Conservation (phyloP, 768 basidiomycete species). For the Amanita brunnescens region DNA sequence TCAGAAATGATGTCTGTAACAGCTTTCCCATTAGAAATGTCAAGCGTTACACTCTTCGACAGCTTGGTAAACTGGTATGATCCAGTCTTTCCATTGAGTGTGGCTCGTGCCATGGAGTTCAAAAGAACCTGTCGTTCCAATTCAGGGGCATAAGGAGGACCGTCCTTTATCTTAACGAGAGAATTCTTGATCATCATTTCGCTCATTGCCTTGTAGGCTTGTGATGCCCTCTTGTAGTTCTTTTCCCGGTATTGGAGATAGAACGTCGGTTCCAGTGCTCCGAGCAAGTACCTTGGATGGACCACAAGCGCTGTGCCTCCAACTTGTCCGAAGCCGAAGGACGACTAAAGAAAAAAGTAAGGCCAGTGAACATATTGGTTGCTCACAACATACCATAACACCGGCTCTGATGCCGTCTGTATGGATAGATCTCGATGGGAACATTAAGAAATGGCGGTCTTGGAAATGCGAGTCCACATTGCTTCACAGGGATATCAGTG, state of each 20-base stretch:
- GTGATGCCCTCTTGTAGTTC: constrained; percentile 56
- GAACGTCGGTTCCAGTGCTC: constrained; percentile 64
- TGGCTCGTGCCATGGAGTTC: constrained; percentile 87
- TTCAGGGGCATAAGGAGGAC: constrained; percentile 80
- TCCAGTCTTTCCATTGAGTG: constrained; percentile 74
- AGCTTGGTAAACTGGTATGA: constrained; percentile 77
- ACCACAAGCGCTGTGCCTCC: constrained; percentile 86
- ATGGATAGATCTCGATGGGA: constrained; percentile 94
- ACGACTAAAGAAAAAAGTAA: constrained; percentile 44
- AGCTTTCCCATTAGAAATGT: constrained; percentile 60
- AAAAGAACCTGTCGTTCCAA: constrained; percentile 81
- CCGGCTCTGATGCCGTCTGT: constrained; percentile 89
- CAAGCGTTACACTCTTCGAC: constrained; percentile 39
- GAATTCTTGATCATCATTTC: constrained; percentile 94
- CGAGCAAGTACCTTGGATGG: constrained; percentile 88
- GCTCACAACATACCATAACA: constrained; percentile 58
- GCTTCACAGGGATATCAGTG: constrained; percentile 31
- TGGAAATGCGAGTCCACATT: constrained; percentile 93
- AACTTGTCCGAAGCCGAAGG: constrained; percentile 98
- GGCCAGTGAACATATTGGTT: neutral
- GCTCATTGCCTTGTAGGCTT: constrained; percentile 86
- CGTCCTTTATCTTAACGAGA: constrained; percentile 91
- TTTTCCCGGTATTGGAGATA: constrained; percentile 72
- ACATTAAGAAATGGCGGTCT: constrained; percentile 84
- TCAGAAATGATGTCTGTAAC: constrained; percentile 45